Evolutionary conservation across 1,284 basidiomycete genomes (phyloP), one percentile per base, ranked within the genome.

Genomic region (Irpex sp.): DNA sequence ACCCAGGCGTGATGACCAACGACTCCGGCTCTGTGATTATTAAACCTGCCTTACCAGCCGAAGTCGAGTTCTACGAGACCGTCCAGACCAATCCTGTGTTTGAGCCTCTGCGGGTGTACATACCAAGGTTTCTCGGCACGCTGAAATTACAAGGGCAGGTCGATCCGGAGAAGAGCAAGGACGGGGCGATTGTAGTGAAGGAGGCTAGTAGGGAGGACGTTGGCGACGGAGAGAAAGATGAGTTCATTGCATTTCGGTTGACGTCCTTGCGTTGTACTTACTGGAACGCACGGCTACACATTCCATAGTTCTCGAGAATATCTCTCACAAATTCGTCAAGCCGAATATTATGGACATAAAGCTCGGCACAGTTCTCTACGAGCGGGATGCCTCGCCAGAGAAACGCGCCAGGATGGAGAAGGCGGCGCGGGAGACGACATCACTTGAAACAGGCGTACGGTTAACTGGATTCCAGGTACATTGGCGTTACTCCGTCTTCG

Each of bases 311-410:
- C 76, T 98, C 4, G 90, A 96, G 76, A 98, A 98, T 73, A 78
- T 97, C 5, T 79, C 90, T 0, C 76, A 88, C 67, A 72, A 82
- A 0, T 98, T 95, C 77, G 69, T 75, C 31, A 89, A 87, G 72
- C 95, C 96, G 1, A 94, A 92, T 69, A 87, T 97, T 59, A 80
- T 97, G 26, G 97, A 98, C 73, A 81, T 95, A 74, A 98, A 98
- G 75, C 88, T 98, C 19, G 96, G 96, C 0, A 95, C 91, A 0
- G 81, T 92, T 6, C 82, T 98, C 3, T 92, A 92, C 69, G 91
- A 92, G 61, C 81, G 87, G 33, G 77, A 77, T 19, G 89, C 94
- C 1, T 77, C 82, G 0, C 83, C 83, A 1, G 93, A 93, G 67
- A 98, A 98, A 78, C 81, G 84, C 62, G 82, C 77, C 58, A 83